Percentiles rank a stretch among this genome's conserved stretches.
These are phyloP conservation scores for Debaryomycetaceae sp. DNA, from an alignment of 1,139 yeast genomes.

Conservation along the genomic window DNA sequence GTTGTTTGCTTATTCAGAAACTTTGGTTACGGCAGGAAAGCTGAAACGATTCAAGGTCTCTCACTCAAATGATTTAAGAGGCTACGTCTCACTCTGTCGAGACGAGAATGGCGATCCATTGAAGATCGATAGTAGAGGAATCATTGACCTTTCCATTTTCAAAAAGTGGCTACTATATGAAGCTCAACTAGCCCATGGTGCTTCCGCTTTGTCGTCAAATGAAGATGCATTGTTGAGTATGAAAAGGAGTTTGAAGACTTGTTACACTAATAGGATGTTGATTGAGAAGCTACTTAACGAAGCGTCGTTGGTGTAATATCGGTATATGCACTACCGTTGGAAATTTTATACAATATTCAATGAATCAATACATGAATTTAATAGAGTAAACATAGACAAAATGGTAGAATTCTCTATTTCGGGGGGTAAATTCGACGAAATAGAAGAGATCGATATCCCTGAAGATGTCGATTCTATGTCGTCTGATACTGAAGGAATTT, in stretches of 20 bases:
- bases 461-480: conserved; percentile 28
- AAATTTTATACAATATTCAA: background rate
- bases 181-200: background rate
- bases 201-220: background rate
- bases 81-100: background rate
- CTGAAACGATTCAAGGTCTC: background rate
- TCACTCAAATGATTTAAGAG: background rate
- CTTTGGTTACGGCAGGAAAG: background rate
- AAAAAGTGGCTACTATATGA: conserved; percentile 14
- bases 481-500: conserved; percentile 31
- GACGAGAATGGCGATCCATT: conserved; percentile 2
- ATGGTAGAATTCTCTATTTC: conserved; percentile 4
- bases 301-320: background rate
- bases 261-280: conserved; percentile 11
- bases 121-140: conserved; percentile 8
- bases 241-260: conserved; percentile 9
- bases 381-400: background rate
- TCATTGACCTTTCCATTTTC: conserved; percentile 15
- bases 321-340: background rate
- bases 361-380: background rate
- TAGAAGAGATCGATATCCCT: conserved; percentile 47
- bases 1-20: conserved; percentile 11
- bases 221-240: conserved; percentile 1
- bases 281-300: conserved; percentile 13
- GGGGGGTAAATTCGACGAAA: conserved; percentile 31